phyloP scores from a whole-genome alignment of 495 filamentous ascomycete genomes.

The Hyaloscypha finlandica region DNA sequence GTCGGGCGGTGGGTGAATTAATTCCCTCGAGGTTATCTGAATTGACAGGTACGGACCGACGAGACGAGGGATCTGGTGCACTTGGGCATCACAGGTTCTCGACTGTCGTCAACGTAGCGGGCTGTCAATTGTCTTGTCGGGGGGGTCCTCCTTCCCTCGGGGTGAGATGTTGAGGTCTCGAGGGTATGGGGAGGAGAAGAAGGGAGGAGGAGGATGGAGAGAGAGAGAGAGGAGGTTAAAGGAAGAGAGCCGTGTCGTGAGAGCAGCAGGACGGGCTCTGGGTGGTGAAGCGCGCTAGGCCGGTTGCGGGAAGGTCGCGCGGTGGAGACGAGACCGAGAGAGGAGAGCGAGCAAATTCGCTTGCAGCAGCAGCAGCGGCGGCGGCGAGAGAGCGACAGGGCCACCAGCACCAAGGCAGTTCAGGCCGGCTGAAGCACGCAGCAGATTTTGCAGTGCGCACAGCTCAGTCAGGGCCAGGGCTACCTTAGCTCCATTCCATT shows the following conservation, averaged over 20 bases:
- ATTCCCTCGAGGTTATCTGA: slow-evolving; percentile 24
- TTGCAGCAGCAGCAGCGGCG: neutral
- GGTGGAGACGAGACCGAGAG: neutral
- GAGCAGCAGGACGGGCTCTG: slow-evolving; percentile 1
- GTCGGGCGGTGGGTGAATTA: slow-evolving; percentile 18
- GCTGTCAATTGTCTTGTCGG: slow-evolving; percentile 28
- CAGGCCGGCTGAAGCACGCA: neutral
- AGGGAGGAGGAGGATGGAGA: slow-evolving; percentile 14
- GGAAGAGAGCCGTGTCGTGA: slow-evolving; percentile 7
- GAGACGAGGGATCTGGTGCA: slow-evolving; percentile 24
- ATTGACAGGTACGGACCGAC: slow-evolving; percentile 31
- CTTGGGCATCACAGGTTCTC: slow-evolving; percentile 25
- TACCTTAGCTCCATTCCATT: neutral
- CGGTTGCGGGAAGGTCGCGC: neutral
- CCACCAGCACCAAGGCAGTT: neutral
- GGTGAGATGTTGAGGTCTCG: slow-evolving; percentile 15
- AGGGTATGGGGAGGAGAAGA: slow-evolving; percentile 21
- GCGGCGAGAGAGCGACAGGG: neutral
- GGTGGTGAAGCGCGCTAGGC: neutral
- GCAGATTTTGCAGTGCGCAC: neutral
- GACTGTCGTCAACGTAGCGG: slow-evolving; percentile 27
- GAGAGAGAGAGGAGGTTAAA: slow-evolving; percentile 15
- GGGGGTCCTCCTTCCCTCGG: slow-evolving; percentile 27
- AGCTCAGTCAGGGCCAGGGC: slow-evolving; percentile 3
- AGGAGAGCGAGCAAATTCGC: neutral